Base-by-base conservation (phyloP, 768 basidiomycete species). In the Suillus bovinus region DNA sequence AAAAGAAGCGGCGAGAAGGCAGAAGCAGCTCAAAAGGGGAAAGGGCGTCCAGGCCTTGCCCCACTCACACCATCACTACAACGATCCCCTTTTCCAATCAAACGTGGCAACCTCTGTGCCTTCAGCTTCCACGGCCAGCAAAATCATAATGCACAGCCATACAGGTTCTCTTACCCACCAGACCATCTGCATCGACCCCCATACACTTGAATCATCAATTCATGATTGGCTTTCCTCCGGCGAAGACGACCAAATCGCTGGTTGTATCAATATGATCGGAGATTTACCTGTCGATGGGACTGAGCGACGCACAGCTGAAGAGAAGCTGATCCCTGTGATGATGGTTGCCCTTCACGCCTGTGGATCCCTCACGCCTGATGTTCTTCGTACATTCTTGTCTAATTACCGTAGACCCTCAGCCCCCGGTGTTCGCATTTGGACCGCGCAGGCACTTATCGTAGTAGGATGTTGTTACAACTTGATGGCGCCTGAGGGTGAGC, bases 401-500 rank as follows among this genome's bases (percentile, higher is more conserved):
- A 66, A 66, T 73, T 71, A 61, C 34, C 58, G 54, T n/a, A 62
- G 55, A 56, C 44, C 24, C 62, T 57, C 57, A 64, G 64, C 38
- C 44, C 16, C 29, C 54, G 36, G 53, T 42, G 44, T 33, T 22
- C 33, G n/a, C 24, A 17, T 11, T 44, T 90, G 89, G 89, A 72
- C 67, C 47, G 79, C 85, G 5, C 76, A 78, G 17, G 85, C 78
- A 3, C 77, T 84, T 1, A 80, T 89, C 47, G 80, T 86, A 9
- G 89, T 91, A 17, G 90, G 91, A 4, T 93, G 91, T 64, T 93
- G 91, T 71, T 93, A 92, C 72, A 91, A 92, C 69, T 78, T 90
- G 64, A 81, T 91, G 76, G 74, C 77, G 34, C 74, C 80, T 13
- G 71, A 78, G 68, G 87, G 88, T 72, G 50, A 41, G 74, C 44